Conservation (phyloP, 2,329 filamentous ascomycete species). For the Arthroderma uncinatum region DNA sequence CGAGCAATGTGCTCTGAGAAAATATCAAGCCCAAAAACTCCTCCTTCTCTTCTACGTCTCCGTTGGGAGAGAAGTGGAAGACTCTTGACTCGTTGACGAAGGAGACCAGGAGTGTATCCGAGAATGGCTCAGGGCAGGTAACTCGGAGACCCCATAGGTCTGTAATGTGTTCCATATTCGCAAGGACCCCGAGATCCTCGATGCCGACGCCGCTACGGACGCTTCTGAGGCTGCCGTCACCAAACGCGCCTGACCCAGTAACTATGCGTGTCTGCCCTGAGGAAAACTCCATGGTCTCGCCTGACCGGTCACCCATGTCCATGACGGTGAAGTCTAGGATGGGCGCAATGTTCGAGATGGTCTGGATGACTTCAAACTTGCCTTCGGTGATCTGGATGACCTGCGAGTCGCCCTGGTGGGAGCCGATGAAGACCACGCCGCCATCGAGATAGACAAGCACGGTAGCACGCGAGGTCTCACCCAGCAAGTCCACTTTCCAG, state of each 20-base stretch:
- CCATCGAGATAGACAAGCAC: constrained; percentile 61
- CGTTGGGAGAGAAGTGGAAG: constrained; percentile 62
- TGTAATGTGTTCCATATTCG: constrained; percentile 62
- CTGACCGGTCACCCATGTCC: constrained; percentile 82
- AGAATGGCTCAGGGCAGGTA: constrained; percentile 32
- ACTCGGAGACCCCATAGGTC: constrained; percentile 59
- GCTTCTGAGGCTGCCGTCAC: constrained; percentile 77
- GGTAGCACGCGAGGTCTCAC: constrained; percentile 61
- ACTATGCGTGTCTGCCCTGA: constrained; percentile 91
- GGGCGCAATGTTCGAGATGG: constrained; percentile 73
- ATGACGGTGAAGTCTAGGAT: constrained; percentile 91
- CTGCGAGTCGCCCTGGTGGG: constrained; percentile 86
- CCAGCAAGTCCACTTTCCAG: constrained; percentile 59
- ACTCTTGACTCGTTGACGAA: constrained; percentile 74
- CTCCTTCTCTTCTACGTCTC: constrained; percentile 79
- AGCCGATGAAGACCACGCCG: constrained; percentile 71
- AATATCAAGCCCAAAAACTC: constrained; percentile 59
- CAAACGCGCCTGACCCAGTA: constrained; percentile 80
- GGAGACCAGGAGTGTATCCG: constrained; percentile 66
- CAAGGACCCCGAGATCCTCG: constrained; percentile 73
- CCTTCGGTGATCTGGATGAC: constrained; percentile 55
- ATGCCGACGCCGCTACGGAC: constrained; percentile 89
- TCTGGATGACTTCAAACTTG: constrained; percentile 59
- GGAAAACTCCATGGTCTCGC: constrained; percentile 78
- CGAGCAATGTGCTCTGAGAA: constrained; percentile 60